Conservation (phyloP, 345 rosid genomes). For the Lagerstroemia speciosa region DNA sequence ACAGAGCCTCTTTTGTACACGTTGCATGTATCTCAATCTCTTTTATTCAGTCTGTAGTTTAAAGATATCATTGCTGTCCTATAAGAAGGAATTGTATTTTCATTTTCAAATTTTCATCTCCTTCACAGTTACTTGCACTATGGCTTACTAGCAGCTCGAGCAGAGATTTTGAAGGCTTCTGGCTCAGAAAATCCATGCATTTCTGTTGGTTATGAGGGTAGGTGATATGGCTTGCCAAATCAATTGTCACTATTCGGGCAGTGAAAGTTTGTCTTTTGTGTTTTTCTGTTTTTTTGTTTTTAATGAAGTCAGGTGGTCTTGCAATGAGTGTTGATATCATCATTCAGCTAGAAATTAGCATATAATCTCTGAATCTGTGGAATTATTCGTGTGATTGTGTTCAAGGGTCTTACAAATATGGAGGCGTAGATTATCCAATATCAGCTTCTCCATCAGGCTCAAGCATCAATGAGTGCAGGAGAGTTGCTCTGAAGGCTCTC, state of each 20-base stretch:
- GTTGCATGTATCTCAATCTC: no score
- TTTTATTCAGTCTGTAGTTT: no score
- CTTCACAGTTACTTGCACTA: slow-evolving; percentile 75
- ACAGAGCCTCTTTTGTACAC: no score
- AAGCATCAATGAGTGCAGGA: slow-evolving; percentile 64
- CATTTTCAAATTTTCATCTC: background rate
- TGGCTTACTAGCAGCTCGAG: slow-evolving; percentile 96
- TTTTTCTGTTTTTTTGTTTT: background rate
- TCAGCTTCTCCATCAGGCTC: slow-evolving; percentile 54
- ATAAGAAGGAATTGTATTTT: no score
- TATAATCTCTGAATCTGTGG: background rate
- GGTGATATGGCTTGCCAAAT: slow-evolving; percentile 3
- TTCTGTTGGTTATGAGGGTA: slow-evolving; percentile 76
- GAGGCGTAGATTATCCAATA: slow-evolving; percentile 52
- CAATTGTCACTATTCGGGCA: background rate
- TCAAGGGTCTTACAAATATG: slow-evolving; percentile 69
- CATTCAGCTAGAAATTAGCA: background rate
- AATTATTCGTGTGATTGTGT: slow-evolving; percentile 2
- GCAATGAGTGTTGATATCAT: background rate
- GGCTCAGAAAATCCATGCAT: slow-evolving; percentile 74
- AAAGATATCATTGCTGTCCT: no score
- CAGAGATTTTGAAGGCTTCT: slow-evolving; percentile 68
- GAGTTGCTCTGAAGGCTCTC: slow-evolving; percentile 61
- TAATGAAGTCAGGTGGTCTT: background rate
- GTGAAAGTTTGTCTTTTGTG: background rate